A percentile compares a stretch with the other conserved stretches of the same genome.
These are phyloP conservation scores for Mortierella polycephala DNA, from an alignment of 371 early-diverging fungal species.

Conservation along the genomic window DNA sequence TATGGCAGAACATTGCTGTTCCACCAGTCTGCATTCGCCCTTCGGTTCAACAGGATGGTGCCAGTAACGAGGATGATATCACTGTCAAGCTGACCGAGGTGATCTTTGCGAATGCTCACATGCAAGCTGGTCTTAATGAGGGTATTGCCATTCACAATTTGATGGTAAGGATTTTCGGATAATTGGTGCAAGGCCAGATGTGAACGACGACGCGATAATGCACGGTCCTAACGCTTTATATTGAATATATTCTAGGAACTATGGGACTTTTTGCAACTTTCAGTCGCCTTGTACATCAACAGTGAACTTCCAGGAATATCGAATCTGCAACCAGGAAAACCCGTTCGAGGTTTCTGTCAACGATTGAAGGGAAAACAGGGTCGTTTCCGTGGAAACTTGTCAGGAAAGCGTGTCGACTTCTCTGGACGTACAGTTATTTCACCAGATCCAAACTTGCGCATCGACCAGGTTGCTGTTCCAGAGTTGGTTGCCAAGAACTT, in stretches of 20 bases:
- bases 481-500: conserved; percentile 94
- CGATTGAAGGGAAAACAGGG: conserved; percentile 99
- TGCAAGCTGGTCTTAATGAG: conserved; percentile 85
- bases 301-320: conserved; percentile 93
- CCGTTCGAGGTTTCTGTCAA: conserved; percentile 94
- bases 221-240: too few relatives aligned
- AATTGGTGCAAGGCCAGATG: not conserved
- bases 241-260: conserved; percentile 72
- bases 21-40: conserved; percentile 99
- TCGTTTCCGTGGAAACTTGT: conserved; percentile 99
- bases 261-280: conserved; percentile 98
- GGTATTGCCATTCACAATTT: conserved; percentile 82
- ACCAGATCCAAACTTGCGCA: conserved; percentile 99
- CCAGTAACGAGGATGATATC: conserved; percentile 98
- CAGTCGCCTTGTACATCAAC: conserved; percentile 97
- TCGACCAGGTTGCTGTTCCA: conserved; percentile 99
- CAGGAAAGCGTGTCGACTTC: conserved; percentile 99
- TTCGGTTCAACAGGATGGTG: conserved; percentile 94
- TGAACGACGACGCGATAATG: not conserved
- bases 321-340: conserved; percentile 71
- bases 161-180: conserved; percentile 59
- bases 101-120: conserved; percentile 91
- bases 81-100: conserved; percentile 99
- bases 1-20: conserved; percentile 96
- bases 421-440: conserved; percentile 99